Base-by-base conservation (phyloP, 140 eudicot genomes). In the Oenanthe javanica region DNA sequence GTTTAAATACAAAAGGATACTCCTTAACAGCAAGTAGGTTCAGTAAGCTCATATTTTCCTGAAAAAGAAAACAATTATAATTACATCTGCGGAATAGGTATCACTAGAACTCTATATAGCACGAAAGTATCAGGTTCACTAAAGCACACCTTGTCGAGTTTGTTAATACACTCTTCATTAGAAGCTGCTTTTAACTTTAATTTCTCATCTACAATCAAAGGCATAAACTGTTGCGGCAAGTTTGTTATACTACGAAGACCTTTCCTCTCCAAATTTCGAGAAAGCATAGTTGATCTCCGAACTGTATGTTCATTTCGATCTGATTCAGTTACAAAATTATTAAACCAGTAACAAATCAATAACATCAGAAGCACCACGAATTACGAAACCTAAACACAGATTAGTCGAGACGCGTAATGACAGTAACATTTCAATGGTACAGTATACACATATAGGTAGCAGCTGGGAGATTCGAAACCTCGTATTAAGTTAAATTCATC, bases 181-280 rank as follows among this genome's bases (percentile, higher is more conserved):
- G 78, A 57, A 47, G 23, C 64, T 8, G 87, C 48, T 70, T 55
- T 83, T 43, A 79, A 81, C 19, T 45, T 54, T 8, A 73, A 51
- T 82, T 83, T 89, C 74, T 81, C 86, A 74, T 83, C 86, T 80
- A 80, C 86, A 81, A 63, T 70, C 63, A 36, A 79, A 15, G 76
- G 54, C 66, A 27, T 77, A 57, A 81, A 83, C 80, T 74, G 76
- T 0, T 66, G 83, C 25, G 83, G 82, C 79, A 79, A 57, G 85
- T 91, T 91, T 86, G 91, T 87, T 21, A 89, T 86, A 82, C 89
- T 91, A 45, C 84, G 85, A 78, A 91, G 92, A 84, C 40, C 82
- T 75, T 84, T 81, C 84, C 96, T 84, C 45, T 77, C 87, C 21
- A 72, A 79, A 83, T 61, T 83, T 75, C 78, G 89, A 2, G 75